Conservation (phyloP, 805 yeast genomes). For the Barnettozyma siamensis region DNA sequence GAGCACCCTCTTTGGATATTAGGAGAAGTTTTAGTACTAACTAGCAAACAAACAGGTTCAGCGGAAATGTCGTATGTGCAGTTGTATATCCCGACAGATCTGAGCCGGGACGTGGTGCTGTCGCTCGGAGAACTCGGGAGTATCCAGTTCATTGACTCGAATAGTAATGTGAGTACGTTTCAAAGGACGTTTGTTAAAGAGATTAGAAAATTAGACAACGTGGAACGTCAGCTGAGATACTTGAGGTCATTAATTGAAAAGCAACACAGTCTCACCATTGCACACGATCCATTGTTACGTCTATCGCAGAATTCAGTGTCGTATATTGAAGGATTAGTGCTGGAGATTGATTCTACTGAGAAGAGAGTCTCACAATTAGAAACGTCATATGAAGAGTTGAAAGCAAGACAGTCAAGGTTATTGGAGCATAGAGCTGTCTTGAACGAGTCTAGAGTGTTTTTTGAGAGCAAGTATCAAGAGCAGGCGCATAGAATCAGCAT, state of each 20-base stretch:
- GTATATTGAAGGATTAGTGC: slow-evolving; percentile 58
- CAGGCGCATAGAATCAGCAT: slow-evolving; percentile 29
- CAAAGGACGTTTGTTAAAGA: slow-evolving; percentile 91
- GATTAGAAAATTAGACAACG: slow-evolving; percentile 73
- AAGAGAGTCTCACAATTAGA: slow-evolving; percentile 66
- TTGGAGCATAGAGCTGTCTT: slow-evolving; percentile 67
- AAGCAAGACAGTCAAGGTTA: slow-evolving; percentile 56
- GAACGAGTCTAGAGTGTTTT: slow-evolving; percentile 42
- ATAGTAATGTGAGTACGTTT: slow-evolving; percentile 71
- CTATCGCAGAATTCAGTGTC: slow-evolving; percentile 32
- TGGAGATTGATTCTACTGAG: slow-evolving; percentile 63
- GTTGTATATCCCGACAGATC: slow-evolving; percentile 85
- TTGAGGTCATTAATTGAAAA: slow-evolving; percentile 45
- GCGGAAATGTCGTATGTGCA: slow-evolving; percentile 97
- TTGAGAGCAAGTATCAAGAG: slow-evolving; percentile 33
- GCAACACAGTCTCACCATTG: slow-evolving; percentile 35
- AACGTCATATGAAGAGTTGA: slow-evolving; percentile 60
- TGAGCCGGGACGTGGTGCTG: slow-evolving; percentile 79
- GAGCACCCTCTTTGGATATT: no score
- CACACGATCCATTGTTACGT: slow-evolving; percentile 26
- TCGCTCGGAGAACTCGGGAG: slow-evolving; percentile 81
- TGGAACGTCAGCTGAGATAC: slow-evolving; percentile 76
- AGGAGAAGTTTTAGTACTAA: background rate
- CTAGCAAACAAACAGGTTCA: slow-evolving; percentile 42
- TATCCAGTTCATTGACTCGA: slow-evolving; percentile 86